phyloP scores from a whole-genome alignment of 176 grass and related monocot genomes.

The Oryza coarctata region DNA sequence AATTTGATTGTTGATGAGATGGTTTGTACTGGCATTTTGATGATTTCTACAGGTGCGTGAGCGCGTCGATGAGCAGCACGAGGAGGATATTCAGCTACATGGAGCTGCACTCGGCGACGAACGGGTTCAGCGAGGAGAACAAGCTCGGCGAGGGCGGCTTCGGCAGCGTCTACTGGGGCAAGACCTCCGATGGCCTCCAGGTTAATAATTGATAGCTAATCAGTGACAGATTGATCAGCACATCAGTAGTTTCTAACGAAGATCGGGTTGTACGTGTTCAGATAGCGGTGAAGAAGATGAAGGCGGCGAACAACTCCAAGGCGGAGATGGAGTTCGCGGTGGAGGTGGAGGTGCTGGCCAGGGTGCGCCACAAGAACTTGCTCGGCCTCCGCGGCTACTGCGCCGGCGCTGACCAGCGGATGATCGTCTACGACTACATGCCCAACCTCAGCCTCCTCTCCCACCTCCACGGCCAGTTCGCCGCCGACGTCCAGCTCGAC shows the following conservation, averaged over 20 bases:
- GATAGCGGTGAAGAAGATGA: conserved; percentile 75
- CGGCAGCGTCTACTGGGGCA: conserved; percentile 70
- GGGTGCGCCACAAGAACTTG: conserved; percentile 63
- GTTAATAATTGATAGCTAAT: background rate
- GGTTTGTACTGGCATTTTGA: background rate
- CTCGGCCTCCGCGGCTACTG: conserved; percentile 70
- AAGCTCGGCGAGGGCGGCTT: conserved; percentile 79
- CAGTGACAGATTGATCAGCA: too few species aligned
- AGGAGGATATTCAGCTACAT: conserved; percentile 77
- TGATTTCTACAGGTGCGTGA: conserved; percentile 18
- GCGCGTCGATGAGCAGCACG: conserved; percentile 28
- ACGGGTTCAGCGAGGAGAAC: conserved; percentile 69
- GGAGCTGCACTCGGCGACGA: conserved; percentile 60
- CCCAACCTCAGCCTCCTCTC: conserved; percentile 69
- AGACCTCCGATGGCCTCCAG: conserved; percentile 61
- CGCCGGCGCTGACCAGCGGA: conserved; percentile 45
- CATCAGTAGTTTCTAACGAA: too few species aligned
- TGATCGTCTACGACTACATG: conserved; percentile 89
- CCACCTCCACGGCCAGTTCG: conserved; percentile 66
- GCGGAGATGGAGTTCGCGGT: conserved; percentile 87
- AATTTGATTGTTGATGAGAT: too few species aligned
- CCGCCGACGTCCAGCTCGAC: conserved; percentile 35
- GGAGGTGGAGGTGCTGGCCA: conserved; percentile 66
- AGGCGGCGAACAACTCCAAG: conserved; percentile 66
- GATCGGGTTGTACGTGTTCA: background rate